These are phyloP conservation scores for Citrullus colocynthis DNA, from an alignment of 306 rosid genomes.

Conservation along the genomic window DNA sequence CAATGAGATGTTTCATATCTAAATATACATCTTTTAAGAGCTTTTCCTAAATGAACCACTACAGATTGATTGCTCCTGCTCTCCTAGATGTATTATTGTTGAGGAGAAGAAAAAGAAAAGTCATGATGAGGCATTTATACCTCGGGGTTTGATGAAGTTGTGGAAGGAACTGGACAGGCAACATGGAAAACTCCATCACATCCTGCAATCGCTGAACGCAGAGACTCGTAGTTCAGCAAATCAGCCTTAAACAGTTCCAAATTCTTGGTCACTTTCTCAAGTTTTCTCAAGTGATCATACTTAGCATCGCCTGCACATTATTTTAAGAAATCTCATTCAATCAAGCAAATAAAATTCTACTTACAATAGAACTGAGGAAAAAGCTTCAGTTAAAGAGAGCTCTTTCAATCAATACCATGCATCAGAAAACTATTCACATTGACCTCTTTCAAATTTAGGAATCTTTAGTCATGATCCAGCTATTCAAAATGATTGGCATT, in stretches of 20 bases:
- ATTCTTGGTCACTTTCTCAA: slow-evolving; percentile 20
- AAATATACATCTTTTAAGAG: background rate
- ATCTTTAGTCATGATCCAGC: background rate
- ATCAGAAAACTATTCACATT: background rate
- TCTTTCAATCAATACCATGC: background rate
- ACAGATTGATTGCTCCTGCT: background rate
- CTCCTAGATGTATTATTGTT: background rate
- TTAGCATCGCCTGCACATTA: slow-evolving; percentile 17
- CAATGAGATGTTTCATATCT: background rate
- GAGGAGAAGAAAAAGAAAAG: background rate
- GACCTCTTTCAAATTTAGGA: background rate
- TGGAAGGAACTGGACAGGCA: slow-evolving; percentile 34
- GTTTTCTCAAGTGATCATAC: slow-evolving; percentile 21
- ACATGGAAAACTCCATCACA: slow-evolving; percentile 38
- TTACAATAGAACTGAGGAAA: background rate
- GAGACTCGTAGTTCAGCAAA: slow-evolving; percentile 28
- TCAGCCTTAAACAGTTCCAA: slow-evolving; percentile 24
- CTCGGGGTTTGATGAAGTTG: slow-evolving; percentile 27
- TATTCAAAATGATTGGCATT: background rate
- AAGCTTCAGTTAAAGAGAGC: background rate
- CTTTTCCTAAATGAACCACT: background rate
- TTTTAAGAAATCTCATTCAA: background rate
- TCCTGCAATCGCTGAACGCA: slow-evolving; percentile 20
- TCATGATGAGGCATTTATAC: slow-evolving; percentile 3
- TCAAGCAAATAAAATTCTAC: background rate